phyloP scores from a whole-genome alignment of 176 grass and related monocot species.

The Cenchrus fungigraminus region DNA sequence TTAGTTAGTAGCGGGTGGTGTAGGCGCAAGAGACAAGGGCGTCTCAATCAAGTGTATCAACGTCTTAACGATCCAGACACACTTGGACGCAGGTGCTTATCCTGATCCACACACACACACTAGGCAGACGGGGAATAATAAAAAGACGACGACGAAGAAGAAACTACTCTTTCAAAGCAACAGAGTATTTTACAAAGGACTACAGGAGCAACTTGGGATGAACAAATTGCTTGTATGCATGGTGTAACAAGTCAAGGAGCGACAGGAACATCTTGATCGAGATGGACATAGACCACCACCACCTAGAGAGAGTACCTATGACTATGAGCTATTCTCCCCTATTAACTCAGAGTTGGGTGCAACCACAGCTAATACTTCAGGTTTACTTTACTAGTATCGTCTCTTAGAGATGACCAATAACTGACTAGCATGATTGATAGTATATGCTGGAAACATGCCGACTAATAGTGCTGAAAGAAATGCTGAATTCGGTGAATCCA shows the following conservation, averaged over 20 bases:
- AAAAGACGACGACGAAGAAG: neutral
- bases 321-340: neutral
- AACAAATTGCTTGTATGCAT: neutral
- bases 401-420: slow-evolving; percentile 6
- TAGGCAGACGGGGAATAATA: neutral
- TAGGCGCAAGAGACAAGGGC: slow-evolving; percentile 9
- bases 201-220: neutral
- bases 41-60: slow-evolving; percentile 21
- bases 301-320: neutral
- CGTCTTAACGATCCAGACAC: neutral
- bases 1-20: neutral
- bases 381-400: slow-evolving; percentile 18
- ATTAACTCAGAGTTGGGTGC: slow-evolving; percentile 28
- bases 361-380: slow-evolving; percentile 42
- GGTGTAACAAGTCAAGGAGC: slow-evolving; percentile 20
- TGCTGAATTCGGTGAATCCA: neutral
- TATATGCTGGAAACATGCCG: slow-evolving; percentile 6
- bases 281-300: slow-evolving; percentile 8
- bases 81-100: neutral
- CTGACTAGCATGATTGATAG: neutral
- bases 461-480: neutral
- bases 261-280: slow-evolving; percentile 41
- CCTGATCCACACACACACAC: neutral
- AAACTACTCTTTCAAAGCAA: neutral
- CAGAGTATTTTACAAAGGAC: neutral